Conservation (phyloP, 2,329 filamentous ascomycete genomes). For the Neonectria coccinea region DNA sequence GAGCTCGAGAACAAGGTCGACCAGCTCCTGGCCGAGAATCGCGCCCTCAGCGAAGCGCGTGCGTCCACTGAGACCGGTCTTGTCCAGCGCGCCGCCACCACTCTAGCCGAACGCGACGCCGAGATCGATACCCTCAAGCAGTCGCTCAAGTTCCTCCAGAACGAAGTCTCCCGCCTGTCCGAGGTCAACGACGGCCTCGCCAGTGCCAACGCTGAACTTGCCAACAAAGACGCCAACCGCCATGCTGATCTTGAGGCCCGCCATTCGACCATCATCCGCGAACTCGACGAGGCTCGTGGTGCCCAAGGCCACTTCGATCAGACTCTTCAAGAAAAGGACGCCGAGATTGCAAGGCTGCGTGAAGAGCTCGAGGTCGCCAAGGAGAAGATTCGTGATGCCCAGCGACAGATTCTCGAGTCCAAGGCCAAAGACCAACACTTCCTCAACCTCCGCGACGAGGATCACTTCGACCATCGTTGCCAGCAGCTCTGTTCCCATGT, state of each 20-base stretch:
- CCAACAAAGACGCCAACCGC: conserved; percentile 79
- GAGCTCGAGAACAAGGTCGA: conserved; percentile 90
- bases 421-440: conserved; percentile 77
- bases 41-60: conserved; percentile 79
- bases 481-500: conserved; percentile 96
- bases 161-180: conserved; percentile 82
- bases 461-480: conserved; percentile 94
- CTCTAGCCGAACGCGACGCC: conserved; percentile 83
- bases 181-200: conserved; percentile 85
- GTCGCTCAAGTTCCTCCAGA: conserved; percentile 82
- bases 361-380: conserved; percentile 81
- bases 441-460: conserved; percentile 85
- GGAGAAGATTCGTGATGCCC: conserved; percentile 66
- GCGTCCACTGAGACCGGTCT: conserved; percentile 74
- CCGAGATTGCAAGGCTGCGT: conserved; percentile 82
- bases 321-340: conserved; percentile 83
- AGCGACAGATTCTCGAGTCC: conserved; percentile 66
- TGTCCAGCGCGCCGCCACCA: conserved; percentile 73
- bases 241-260: conserved; percentile 75
- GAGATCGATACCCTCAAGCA: conserved; percentile 87
- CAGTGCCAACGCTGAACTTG: conserved; percentile 81
- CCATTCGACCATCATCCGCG: conserved; percentile 72
- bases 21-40: conserved; percentile 87
- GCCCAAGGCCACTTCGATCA: conserved; percentile 72
- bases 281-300: conserved; percentile 75